Base-by-base conservation (phyloP, 2,329 filamentous ascomycete species). In the Shiraia sp. region DNA sequence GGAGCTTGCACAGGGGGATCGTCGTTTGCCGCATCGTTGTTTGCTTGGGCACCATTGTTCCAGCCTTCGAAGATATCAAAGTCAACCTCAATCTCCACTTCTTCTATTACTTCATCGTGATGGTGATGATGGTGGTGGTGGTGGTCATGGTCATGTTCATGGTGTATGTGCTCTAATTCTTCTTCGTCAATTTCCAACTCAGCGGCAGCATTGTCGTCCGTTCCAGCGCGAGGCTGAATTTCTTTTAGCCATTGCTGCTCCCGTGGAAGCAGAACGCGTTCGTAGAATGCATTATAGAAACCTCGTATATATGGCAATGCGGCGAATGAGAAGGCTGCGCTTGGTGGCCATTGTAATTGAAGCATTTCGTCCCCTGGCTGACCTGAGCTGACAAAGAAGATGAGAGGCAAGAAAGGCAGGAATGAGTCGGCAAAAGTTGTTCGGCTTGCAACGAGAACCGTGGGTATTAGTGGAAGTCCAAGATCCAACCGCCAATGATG, bases 361-460 rank as follows among this genome's bases (percentile, higher is more conserved):
- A 79, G 64, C 32, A 70, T 47, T 7, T 69, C 61, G 10, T 74
- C 68, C 27, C 63, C 58, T 1, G 65, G 57, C 6, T 75, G 74
- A 27, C 74, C 73, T n/a, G 77, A 76, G 19, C 74, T 79, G 28
- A 75, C 79, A 46, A 81, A 81, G 66, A 82, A 81, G 53, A 81
- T 73, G 40, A 87, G 75, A 0, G 83, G 83, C 13, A 86, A 72
- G 14, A 81, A 77, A 2, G 83, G 83, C 6, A 87, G 72, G 6
- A 85, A 71, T 3, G 79, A 77, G 53, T 89, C 85, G 22, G 81
- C 79, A 33, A 85, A 74, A 2, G 74, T 77, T 17, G 85, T 82
- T 24, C 87, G 76, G 14, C 85, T 85, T n/a, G 86, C 75, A 9
- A 90, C 75, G 7, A 91, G 74, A 2, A 82, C 76, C 9, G 86